A percentile compares a stretch with the other conserved stretches of the same genome.
Conservation (phyloP, 2,329 filamentous ascomycete species). For the Sclerotinia trifoliorum region DNA sequence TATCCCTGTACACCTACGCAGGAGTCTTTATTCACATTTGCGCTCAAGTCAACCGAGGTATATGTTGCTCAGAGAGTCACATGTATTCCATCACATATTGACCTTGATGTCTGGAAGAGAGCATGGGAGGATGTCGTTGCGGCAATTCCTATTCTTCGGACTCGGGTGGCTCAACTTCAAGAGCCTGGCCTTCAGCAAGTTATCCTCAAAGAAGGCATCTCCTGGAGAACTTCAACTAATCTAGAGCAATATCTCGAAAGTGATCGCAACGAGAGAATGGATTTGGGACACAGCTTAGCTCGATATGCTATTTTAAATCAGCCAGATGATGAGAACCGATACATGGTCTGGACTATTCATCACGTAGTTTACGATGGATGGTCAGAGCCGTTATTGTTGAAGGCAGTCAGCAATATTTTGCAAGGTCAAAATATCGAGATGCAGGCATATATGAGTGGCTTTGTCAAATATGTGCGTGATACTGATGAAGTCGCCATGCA, state of each 20-base stretch:
- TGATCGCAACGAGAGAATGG: conserved; percentile 32
- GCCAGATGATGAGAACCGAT: conserved; percentile 31
- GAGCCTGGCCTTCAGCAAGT: conserved; percentile 36
- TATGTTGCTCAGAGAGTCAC: conserved; percentile 15
- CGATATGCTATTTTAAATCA: conserved; percentile 31
- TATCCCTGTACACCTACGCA: conserved; percentile 44
- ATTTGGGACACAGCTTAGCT: conserved; percentile 33
- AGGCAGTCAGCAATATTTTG: conserved; percentile 33
- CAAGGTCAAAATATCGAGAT: conserved; percentile 29
- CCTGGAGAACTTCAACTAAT: conserved; percentile 30
- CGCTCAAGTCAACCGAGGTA: conserved; percentile 14
- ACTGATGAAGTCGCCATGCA: conserved; percentile 40
- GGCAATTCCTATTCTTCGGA: conserved; percentile 40
- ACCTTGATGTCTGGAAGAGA: conserved; percentile 31
- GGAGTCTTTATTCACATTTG: conserved; percentile 37
- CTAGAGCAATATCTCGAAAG: conserved; percentile 31
- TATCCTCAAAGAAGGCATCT: conserved; percentile 28
- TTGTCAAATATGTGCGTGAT: conserved; percentile 49
- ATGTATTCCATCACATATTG: conserved; percentile 31
- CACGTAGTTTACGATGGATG: conserved; percentile 58
- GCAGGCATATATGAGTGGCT: conserved; percentile 46
- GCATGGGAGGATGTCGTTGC: conserved; percentile 39
- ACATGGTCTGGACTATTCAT: conserved; percentile 56
- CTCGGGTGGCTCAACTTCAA: conserved; percentile 39
- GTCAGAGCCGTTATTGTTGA: conserved; percentile 43